Base-by-base conservation (phyloP, 1,284 basidiomycete species). In the Papiliotrema laurentii region DNA sequence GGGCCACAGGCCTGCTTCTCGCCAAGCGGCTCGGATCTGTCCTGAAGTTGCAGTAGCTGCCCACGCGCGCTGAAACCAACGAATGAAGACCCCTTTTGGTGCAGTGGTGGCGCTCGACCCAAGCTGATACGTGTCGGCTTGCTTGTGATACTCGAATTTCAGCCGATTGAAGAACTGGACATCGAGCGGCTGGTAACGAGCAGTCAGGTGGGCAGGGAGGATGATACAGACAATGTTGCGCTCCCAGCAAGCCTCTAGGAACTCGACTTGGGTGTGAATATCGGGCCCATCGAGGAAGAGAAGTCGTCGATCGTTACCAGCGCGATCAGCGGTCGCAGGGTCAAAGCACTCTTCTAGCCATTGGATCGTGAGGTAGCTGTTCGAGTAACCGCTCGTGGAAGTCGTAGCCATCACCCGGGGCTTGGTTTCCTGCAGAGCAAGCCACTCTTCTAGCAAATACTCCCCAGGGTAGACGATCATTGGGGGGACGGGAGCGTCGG, bases 271-370 rank as follows among this genome's bases (percentile, higher is more conserved):
- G 34, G 39, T 25, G 34, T 53, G 51, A 4, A 47, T 18, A 2
- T 53, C 43, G 9, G 22, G 22, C 13, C 54, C 54, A 42, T 56
- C 54, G 13, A 56, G 43, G 28, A 56, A 45, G 9, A 56, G 48
- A 11, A 53, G 48, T 10, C 48, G 35, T 28, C 47, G 26, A 5
- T 45, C 5, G 7, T 39, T 35, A 18, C 9, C 6, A 30, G 54
- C 47, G 31, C 35, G 28, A 10, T 42, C 45, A 1, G 41, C 4
- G 22, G 51, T 56, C 26, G 24, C n/a, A 6, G 50, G 50, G 24
- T 52, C 46, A 40, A 52, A 52, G 27, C 5, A 16, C 2, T 51
- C 28, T 19, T 18, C 37, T 5, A 52, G 37, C 54, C 54, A 55
- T 31, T 39, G 33, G 14, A 14, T 28, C 4, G 31, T 38, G 3